phyloP scores from a whole-genome alignment of 352 stramenopile genomes.

The Globisporangium canariense region DNA sequence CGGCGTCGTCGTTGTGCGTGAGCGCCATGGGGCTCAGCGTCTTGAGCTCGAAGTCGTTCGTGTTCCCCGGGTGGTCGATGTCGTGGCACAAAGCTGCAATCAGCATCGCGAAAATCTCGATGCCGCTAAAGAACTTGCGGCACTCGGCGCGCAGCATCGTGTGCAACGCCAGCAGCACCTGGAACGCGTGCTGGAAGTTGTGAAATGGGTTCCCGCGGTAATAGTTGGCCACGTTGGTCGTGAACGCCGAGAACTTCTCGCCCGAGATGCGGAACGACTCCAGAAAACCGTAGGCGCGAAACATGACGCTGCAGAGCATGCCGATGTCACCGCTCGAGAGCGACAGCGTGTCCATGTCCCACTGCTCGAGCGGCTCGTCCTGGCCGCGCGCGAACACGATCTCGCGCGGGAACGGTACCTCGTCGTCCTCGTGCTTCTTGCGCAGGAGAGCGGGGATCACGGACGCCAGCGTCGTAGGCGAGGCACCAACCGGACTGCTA shows the following conservation, averaged over 20 bases:
- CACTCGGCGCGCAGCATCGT: constrained; percentile 54
- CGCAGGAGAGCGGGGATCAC: constrained; percentile 27
- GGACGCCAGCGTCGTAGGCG: constrained; percentile 15
- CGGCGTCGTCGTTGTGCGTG: constrained; percentile 81
- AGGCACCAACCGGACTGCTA: too few species aligned
- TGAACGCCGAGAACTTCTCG: constrained; percentile 55
- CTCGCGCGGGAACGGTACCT: constrained; percentile 53
- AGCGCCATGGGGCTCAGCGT: constrained; percentile 69
- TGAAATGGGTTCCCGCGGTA: constrained; percentile 80
- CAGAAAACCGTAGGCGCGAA: constrained; percentile 50
- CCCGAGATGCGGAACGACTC: constrained; percentile 48
- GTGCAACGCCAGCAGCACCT: constrained; percentile 60
- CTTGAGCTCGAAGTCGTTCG: constrained; percentile 84
- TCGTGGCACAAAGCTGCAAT: constrained; percentile 75
- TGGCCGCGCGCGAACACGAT: constrained; percentile 36
- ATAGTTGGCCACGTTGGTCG: constrained; percentile 55
- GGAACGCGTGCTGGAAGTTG: constrained; percentile 76
- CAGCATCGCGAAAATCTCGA: constrained; percentile 76
- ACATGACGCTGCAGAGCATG: constrained; percentile 42
- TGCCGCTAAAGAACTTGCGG: constrained; percentile 51
- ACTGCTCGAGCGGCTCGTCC: constrained; percentile 51
- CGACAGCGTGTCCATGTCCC: constrained; percentile 43
- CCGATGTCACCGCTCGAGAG: constrained; percentile 37
- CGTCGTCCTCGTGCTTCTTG: constrained; percentile 54
- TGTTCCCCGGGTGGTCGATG: constrained; percentile 81